These are phyloP conservation scores for Phoenix dactylifera DNA, from an alignment of 176 grass and related monocot genomes.

Conservation along the genomic window DNA sequence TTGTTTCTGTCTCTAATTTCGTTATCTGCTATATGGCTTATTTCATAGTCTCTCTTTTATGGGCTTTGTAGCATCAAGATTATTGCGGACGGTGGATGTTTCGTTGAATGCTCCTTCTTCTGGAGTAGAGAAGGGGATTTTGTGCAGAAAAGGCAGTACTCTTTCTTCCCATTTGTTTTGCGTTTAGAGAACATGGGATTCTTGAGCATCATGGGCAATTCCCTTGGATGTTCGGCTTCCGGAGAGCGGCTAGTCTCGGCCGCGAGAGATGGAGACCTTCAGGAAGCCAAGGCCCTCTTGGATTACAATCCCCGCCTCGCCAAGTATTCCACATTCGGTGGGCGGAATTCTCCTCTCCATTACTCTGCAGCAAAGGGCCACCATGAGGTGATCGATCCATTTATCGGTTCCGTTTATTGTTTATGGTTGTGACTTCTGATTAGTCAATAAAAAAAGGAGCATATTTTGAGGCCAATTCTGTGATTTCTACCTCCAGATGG, in stretches of 20 bases:
- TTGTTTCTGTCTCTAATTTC: too few relatives aligned
- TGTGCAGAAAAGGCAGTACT: not conserved
- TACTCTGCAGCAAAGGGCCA: constrained; percentile 84
- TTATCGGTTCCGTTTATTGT: constrained; percentile 9
- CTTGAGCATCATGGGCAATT: constrained; percentile 71
- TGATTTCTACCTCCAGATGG: constrained; percentile 41
- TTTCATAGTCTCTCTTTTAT: too few relatives aligned
- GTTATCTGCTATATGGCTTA: too few relatives aligned
- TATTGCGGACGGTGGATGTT: too few relatives aligned
- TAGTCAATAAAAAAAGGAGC: constrained; percentile 1
- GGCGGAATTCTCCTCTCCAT: constrained; percentile 87
- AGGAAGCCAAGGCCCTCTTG: constrained; percentile 76
- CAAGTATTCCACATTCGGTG: constrained; percentile 70
- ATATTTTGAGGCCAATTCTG: constrained; percentile 6
- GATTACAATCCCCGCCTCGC: constrained; percentile 85
- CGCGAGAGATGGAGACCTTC: constrained; percentile 85
- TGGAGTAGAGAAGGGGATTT: not conserved
- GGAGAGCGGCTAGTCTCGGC: constrained; percentile 77
- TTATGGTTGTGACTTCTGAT: constrained; percentile 4
- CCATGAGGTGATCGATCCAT: constrained; percentile 60
- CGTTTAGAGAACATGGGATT: constrained; percentile 44
- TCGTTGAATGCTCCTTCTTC: not conserved
- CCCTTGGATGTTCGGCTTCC: constrained; percentile 73
- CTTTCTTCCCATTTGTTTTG: not conserved
- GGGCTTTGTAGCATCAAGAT: too few relatives aligned